These are phyloP conservation scores for Chytriomyces confervae DNA, from an alignment of 192 early-diverging fungal genomes.

Conservation along the genomic window DNA sequence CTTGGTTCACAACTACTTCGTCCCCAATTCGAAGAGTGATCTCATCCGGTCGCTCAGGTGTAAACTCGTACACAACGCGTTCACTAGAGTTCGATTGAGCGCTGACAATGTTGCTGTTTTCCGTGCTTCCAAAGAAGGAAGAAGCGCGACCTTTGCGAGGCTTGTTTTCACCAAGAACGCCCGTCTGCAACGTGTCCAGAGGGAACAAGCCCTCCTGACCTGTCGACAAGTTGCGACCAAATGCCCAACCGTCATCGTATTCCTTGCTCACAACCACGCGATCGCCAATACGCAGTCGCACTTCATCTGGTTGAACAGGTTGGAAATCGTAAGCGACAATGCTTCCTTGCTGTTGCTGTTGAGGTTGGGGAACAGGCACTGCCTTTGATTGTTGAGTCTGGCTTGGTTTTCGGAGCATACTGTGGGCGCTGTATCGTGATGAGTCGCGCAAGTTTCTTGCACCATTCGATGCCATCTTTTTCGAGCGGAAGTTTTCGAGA, in stretches of 20 bases:
- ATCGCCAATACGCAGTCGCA: background rate
- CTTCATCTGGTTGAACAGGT: conserved; percentile 13
- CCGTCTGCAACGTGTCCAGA: background rate
- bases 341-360: background rate
- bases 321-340: conserved; percentile 12
- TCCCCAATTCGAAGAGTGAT: conserved; percentile 6
- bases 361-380: background rate
- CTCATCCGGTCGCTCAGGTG: conserved; percentile 19
- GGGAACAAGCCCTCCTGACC: conserved; percentile 15
- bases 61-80: conserved; percentile 1
- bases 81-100: background rate
- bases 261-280: conserved; percentile 1
- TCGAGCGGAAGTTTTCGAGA: conserved; percentile 12
- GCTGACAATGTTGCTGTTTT: conserved; percentile 1
- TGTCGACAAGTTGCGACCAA: conserved; percentile 24
- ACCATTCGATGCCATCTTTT: background rate
- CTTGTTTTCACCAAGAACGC: background rate
- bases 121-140: conserved; percentile 13
- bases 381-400: background rate
- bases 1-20: background rate
- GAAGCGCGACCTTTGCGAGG: conserved; percentile 13
- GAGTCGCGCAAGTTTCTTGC: background rate
- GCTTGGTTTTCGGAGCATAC: background rate
- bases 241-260: conserved; percentile 32
- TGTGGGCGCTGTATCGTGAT: background rate